A percentile compares a stretch with the other conserved stretches of the same genome.
Conservation (phyloP, 2,329 filamentous ascomycete species). For the Fusarium torreyae region DNA sequence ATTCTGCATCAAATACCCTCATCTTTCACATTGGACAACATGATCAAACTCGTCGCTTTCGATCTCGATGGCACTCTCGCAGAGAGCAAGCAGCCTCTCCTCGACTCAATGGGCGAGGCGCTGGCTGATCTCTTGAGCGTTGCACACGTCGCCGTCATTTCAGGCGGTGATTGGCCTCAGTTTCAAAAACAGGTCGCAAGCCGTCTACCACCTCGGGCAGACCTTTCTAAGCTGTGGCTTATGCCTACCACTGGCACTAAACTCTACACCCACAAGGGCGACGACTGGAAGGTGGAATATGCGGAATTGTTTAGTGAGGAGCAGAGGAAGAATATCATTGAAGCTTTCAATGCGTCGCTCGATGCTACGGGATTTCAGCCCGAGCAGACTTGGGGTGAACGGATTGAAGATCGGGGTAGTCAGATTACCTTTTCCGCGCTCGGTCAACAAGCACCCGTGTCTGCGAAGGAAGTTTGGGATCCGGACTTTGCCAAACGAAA, state of each 20-base stretch:
- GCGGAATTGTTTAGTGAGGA: conserved; percentile 22
- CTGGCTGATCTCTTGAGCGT: conserved; percentile 22
- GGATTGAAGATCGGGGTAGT: conserved; percentile 23
- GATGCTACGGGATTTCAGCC: conserved; percentile 22
- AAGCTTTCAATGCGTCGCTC: conserved; percentile 22
- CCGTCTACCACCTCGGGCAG: conserved; percentile 16
- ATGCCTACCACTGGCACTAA: conserved; percentile 28
- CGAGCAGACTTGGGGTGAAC: conserved; percentile 28
- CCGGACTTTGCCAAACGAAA: conserved; percentile 28
- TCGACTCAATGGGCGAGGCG: conserved; percentile 26
- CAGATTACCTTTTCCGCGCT: conserved; percentile 27
- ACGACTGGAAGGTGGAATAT: conserved; percentile 24
- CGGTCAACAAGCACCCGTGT: conserved; percentile 17
- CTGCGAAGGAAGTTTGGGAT: conserved; percentile 24
- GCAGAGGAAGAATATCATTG: conserved; percentile 23
- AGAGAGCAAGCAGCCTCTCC: conserved; percentile 26
- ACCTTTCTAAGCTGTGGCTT: conserved; percentile 24
- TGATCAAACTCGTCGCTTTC: conserved; percentile 29
- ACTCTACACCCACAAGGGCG: conserved; percentile 21
- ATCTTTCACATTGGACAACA: background rate
- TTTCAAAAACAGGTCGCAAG: conserved; percentile 29
- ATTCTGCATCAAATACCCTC: too few relatives aligned
- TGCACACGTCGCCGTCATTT: conserved; percentile 26
- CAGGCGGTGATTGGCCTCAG: conserved; percentile 26
- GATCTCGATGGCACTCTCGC: conserved; percentile 31